A percentile compares a stretch with the other conserved stretches of the same genome.
Conservation (phyloP, 2,329 filamentous ascomycete species). For the Pseudogymnoascus sp. region DNA sequence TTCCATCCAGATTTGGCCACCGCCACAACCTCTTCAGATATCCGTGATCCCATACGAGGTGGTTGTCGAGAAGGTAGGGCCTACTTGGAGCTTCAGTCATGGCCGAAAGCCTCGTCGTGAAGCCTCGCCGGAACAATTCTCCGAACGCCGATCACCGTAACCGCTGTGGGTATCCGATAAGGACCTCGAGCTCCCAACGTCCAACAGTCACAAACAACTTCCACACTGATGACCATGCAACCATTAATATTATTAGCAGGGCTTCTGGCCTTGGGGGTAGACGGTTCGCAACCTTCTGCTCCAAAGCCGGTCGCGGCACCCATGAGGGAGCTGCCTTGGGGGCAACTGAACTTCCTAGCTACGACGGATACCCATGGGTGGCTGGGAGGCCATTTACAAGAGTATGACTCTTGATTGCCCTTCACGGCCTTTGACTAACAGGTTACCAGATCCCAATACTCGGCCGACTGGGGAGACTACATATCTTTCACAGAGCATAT, state of each 20-base stretch:
- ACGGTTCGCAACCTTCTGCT: constrained; percentile 64
- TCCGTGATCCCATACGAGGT: neutral
- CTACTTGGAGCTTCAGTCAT: neutral
- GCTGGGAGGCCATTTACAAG: constrained; percentile 87
- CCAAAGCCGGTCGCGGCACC: constrained; percentile 72
- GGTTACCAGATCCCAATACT: constrained; percentile 68
- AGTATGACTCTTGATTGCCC: constrained; percentile 45
- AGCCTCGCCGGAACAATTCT: neutral
- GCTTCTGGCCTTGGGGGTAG: neutral
- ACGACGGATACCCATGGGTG: constrained; percentile 96
- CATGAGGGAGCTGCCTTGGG: constrained; percentile 80
- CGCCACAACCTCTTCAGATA: neutral
- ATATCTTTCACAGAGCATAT: constrained; percentile 85
- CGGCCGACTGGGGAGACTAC: constrained; percentile 97
- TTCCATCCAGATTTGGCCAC: neutral
- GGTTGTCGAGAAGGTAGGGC: neutral
- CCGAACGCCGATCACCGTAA: neutral
- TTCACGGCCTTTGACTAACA: neutral
- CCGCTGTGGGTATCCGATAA: constrained; percentile 1
- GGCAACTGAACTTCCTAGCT: constrained; percentile 91
- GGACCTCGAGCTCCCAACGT: neutral
- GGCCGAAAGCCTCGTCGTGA: neutral
- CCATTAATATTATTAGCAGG: neutral
- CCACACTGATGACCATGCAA: neutral
- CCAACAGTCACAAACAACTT: neutral